Base-by-base conservation (phyloP, 2,329 filamentous ascomycete species). In the Graphiopsis chlorocephala region DNA sequence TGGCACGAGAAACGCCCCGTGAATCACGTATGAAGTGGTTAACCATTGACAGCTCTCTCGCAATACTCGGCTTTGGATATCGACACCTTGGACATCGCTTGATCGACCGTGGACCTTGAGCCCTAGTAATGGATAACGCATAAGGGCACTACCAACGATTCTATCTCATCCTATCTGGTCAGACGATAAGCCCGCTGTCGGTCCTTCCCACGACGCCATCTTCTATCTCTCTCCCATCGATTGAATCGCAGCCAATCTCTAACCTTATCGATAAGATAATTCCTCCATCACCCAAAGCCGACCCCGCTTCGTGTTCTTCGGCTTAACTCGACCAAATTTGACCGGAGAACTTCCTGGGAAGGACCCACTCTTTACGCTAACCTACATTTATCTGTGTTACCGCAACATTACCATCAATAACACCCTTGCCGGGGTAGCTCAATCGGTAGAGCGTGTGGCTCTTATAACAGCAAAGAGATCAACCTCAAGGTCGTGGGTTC, bases 381-480 rank as follows among this genome's bases (percentile, higher is more conserved):
- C 3, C 8, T 20, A 20, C 28, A 31, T 31, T 3, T 26, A 0
- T 2, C 0, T n/a, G 3, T 2, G 1, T 1, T 14, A n/a, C 26
- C n/a, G 5, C 15, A 1, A 1, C 26, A 17, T 29, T 5, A 28
- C 15, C 26, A 53, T 53, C 50, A 53, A 29, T 29, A 53, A 53
- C 25, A 38, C 59, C 59, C 47, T 53, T 38, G 79, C 79, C 76
- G 75, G 79, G 78, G 77, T 81, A 81, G 79, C 80, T 82, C 80
- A 82, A 82, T 82, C 78, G 80, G 79, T 78, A 81, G 80, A 81
- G 80, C 80, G 80, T 82, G 80, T 80, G 80, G 79, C 80, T 82
- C 79, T 81, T 82, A 82, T 29, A 7, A 59, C 56, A 35, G 28
- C 28, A 35, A 50, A 61, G 59, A 61, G 59, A 61, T 61, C 38